Conservation (phyloP, 2,329 filamentous ascomycete genomes). For the Colletotrichum orchidophilum region DNA sequence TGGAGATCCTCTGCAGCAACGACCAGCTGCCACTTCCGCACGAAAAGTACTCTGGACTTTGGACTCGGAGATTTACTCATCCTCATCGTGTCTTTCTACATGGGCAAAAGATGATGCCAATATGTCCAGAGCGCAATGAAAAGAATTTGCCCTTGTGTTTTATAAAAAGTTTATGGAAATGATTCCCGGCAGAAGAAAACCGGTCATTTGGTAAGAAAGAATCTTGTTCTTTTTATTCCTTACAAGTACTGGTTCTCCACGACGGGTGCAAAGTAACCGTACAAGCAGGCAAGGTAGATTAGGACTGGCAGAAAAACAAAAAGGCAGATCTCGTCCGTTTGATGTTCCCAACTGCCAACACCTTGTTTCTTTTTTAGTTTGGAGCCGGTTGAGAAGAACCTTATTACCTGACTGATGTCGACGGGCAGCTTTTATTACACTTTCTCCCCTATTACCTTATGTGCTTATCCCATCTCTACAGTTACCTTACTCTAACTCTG, state of each 20-base stretch:
- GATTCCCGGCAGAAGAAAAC: background rate
- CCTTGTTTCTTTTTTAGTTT: conserved; percentile 5
- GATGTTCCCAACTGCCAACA: conserved; percentile 11
- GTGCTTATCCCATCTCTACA: background rate
- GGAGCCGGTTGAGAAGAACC: background rate
- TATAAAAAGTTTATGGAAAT: background rate
- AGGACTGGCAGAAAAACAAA: background rate
- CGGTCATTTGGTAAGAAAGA: background rate
- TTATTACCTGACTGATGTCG: conserved; percentile 1
- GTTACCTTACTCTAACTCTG: background rate
- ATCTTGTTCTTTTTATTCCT: background rate
- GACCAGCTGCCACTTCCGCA: background rate
- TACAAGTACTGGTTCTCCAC: background rate
- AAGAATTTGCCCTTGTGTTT: background rate
- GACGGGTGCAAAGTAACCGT: background rate
- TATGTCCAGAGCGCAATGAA: background rate
- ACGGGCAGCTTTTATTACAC: background rate
- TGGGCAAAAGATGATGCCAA: background rate
- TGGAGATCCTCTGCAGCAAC: conserved; percentile 30
- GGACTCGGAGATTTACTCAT: too few relatives aligned
- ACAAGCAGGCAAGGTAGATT: background rate
- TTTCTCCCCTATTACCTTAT: background rate
- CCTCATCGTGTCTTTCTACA: background rate
- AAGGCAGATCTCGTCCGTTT: conserved; percentile 14
- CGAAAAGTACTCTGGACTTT: background rate